These are phyloP conservation scores for Schoenoplectus tabernaemontani DNA, from an alignment of 202 grass and related monocot genomes.

Conservation along the genomic window DNA sequence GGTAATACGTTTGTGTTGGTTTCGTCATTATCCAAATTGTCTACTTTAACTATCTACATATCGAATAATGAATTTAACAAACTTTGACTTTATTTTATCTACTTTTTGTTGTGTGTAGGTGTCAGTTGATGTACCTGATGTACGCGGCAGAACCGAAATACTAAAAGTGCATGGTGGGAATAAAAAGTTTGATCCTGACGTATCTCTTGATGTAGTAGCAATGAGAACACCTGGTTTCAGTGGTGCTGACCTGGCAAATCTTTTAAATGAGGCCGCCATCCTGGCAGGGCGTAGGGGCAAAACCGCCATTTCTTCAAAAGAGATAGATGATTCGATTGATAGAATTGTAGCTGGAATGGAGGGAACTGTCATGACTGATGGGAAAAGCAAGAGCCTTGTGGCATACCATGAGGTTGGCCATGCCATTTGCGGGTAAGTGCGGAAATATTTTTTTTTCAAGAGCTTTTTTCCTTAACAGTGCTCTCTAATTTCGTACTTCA, in stretches of 20 bases:
- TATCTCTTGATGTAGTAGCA: slow-evolving; percentile 94
- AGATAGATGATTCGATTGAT: slow-evolving; percentile 98
- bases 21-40: background rate
- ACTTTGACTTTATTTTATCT: slow-evolving; percentile 5
- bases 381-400: slow-evolving; percentile 97
- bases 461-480: background rate
- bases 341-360: slow-evolving; percentile 99
- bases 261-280: slow-evolving; percentile 96
- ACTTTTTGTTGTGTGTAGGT: slow-evolving; percentile 44
- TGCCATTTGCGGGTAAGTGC: slow-evolving; percentile 91
- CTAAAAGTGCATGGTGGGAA: slow-evolving; percentile 88
- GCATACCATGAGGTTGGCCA: slow-evolving; percentile 99
- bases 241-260: slow-evolving; percentile 97
- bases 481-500: background rate
- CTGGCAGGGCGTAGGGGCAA: slow-evolving; percentile 73
- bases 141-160: slow-evolving; percentile 89
- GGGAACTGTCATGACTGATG: slow-evolving; percentile 97
- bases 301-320: slow-evolving; percentile 85
- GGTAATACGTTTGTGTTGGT: background rate
- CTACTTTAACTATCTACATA: background rate
- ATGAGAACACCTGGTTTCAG: slow-evolving; percentile 99
- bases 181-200: slow-evolving; percentile 91
- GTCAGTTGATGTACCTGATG: slow-evolving; percentile 92
- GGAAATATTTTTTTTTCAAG: background rate
- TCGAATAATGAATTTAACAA: slow-evolving; percentile 1